A percentile compares a stretch with the other conserved stretches of the same genome.
Conservation (phyloP, 805 yeast genomes). For the Metschnikowia hibisci region DNA sequence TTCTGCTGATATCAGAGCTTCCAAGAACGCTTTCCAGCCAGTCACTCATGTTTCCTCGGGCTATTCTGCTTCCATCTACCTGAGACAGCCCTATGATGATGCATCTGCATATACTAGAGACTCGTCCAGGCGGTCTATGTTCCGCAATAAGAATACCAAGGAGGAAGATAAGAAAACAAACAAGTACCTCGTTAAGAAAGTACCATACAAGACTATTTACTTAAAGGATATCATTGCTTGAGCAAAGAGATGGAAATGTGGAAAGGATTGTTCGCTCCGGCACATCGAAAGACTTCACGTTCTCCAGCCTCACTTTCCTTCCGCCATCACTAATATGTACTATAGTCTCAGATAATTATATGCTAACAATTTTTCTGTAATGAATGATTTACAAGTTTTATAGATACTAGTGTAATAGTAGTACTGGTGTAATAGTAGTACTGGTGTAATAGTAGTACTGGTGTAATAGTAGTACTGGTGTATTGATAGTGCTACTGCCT, state of each 20-base stretch:
- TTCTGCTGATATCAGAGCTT: conserved; percentile 13
- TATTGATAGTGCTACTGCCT: no score
- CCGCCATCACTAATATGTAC: conserved; percentile 3
- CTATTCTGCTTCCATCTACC: conserved; percentile 12
- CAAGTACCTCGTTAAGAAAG: conserved; percentile 26
- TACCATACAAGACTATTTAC: conserved; percentile 22
- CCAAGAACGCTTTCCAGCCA: background rate
- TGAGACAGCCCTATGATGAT: conserved; percentile 4
- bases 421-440: no score
- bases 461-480: no score
- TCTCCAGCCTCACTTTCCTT: background rate
- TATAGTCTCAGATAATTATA: background rate
- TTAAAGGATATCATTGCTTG: conserved; percentile 15
- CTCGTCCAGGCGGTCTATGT: background rate
- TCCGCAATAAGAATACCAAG: background rate
- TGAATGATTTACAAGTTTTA: no score
- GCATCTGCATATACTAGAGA: conserved; percentile 1
- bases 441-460: no score
- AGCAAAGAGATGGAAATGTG: background rate
- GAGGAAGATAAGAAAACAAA: conserved; percentile 15
- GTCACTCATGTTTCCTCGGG: background rate
- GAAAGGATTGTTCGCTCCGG: conserved; percentile 9
- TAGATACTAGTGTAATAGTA: no score
- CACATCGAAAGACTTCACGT: conserved; percentile 8
- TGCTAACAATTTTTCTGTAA: no score